Percentiles rank a stretch among this genome's conserved stretches.
phyloP scores from a whole-genome alignment of 1,284 basidiomycete genomes.

The Cutaneotrichosporon sp. region DNA sequence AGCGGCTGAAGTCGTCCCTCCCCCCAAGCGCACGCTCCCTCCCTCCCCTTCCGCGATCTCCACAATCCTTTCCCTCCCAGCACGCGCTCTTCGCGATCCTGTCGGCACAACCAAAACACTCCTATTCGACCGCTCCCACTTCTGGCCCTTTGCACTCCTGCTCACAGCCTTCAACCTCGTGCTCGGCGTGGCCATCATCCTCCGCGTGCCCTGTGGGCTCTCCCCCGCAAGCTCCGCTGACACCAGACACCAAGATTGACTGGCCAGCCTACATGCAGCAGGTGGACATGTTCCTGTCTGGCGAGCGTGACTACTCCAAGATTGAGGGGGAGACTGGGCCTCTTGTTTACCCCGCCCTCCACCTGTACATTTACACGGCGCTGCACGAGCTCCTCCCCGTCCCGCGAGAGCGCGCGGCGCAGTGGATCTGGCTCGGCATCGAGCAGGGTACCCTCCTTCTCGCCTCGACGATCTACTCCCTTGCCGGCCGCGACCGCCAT shows the following conservation, averaged over 20 bases:
- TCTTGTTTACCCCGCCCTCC: constrained; percentile 93
- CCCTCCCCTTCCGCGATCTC: not conserved
- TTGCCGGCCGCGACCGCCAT: constrained; percentile 55
- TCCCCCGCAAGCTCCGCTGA: not conserved
- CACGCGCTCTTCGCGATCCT: not conserved
- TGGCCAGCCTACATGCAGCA: constrained; percentile 65
- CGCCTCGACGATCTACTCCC: constrained; percentile 68
- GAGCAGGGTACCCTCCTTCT: constrained; percentile 69
- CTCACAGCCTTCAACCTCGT: constrained; percentile 70
- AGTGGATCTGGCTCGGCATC: constrained; percentile 73
- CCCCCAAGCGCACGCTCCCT: not conserved
- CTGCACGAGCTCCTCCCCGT: constrained; percentile 62
- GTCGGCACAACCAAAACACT: constrained; percentile 35
- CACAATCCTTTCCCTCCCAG: not conserved
- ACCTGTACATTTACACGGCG: constrained; percentile 80
- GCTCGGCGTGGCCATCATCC: constrained; percentile 75
- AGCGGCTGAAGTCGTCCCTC: not conserved
- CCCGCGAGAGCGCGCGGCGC: constrained; percentile 64
- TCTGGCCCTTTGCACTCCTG: constrained; percentile 64
- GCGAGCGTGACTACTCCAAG: constrained; percentile 81
- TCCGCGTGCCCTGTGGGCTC: constrained; percentile 73
- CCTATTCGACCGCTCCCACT: constrained; percentile 65
- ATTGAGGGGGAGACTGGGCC: constrained; percentile 91
- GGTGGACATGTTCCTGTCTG: constrained; percentile 72
- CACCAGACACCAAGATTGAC: constrained; percentile 96